A percentile compares a stretch with the other conserved stretches of the same genome.
Evolutionary conservation across 208 protist genomes (phyloP).

Genomic region (Wallacemonas sp.): DNA sequence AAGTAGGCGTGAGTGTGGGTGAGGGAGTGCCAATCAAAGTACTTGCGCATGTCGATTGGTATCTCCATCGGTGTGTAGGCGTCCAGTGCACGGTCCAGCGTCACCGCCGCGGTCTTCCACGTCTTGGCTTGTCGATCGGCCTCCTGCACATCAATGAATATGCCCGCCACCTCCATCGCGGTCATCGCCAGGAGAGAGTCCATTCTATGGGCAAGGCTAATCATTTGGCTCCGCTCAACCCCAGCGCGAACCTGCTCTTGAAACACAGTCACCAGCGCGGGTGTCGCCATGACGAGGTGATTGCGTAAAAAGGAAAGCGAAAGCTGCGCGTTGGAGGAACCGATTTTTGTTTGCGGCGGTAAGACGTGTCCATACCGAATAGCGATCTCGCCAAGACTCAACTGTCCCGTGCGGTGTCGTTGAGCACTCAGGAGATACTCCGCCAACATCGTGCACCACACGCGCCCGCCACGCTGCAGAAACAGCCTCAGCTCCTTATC

Average conservation of each 20-base stretch:
- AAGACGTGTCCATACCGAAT: conserved; percentile 59
- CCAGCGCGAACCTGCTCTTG: conserved; percentile 45
- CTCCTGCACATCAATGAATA: conserved; percentile 72
- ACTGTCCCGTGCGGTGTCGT: conserved; percentile 50
- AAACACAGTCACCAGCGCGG: conserved; percentile 52
- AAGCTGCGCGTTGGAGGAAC: conserved; percentile 40
- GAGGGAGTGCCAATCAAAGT: conserved; percentile 82
- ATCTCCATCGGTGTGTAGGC: conserved; percentile 67
- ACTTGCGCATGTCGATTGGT: conserved; percentile 55
- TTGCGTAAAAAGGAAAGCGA: conserved; percentile 62
- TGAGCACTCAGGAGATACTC: conserved; percentile 84
- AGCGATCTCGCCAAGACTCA: conserved; percentile 52
- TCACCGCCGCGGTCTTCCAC: conserved; percentile 42
- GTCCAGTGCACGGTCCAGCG: conserved; percentile 58
- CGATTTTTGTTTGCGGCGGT: conserved; percentile 52
- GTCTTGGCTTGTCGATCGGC: conserved; percentile 52
- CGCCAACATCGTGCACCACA: conserved; percentile 87
- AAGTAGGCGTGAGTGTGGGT: conserved; percentile 73
- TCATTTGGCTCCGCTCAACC: conserved; percentile 53
- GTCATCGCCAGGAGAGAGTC: conserved; percentile 80
- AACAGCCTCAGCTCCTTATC: conserved; percentile 65
- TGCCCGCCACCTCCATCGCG: conserved; percentile 65
- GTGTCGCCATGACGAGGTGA: conserved; percentile 44
- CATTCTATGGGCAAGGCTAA: conserved; percentile 78
- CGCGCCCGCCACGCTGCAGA: conserved; percentile 69